phyloP scores from a whole-genome alignment of 2,329 filamentous ascomycete species.

The Penicillium oxalicum region DNA sequence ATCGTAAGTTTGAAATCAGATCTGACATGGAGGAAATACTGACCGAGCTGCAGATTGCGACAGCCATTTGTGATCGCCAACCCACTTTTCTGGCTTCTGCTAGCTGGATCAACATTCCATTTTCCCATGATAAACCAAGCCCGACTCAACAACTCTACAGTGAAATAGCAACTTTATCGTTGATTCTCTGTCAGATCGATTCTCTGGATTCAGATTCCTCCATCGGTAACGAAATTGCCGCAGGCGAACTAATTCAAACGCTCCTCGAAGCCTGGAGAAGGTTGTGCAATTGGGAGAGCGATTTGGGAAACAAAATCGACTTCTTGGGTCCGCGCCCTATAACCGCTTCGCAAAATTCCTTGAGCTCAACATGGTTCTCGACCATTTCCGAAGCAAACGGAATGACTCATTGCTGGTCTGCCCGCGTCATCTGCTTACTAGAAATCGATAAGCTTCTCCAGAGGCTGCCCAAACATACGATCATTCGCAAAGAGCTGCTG shows the following conservation, averaged over 20 bases:
- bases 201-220: not conserved
- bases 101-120: conserved; percentile 30
- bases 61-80: conserved; percentile 25
- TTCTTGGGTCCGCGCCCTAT: not conserved
- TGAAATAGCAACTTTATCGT: not conserved
- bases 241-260: not conserved
- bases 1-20: conserved; percentile 29
- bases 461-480: not conserved
- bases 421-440: conserved; percentile 32
- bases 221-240: not conserved
- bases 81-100: conserved; percentile 27
- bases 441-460: conserved; percentile 18
- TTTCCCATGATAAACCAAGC: conserved; percentile 19
- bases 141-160: conserved; percentile 25
- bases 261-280: not conserved
- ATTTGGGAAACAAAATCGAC: not conserved
- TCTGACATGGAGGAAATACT: conserved; percentile 3
- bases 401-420: conserved; percentile 36
- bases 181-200: conserved; percentile 17
- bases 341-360: not conserved
- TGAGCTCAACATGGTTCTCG: conserved; percentile 25
- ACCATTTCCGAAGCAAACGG: conserved; percentile 36
- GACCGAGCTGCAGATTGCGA: conserved; percentile 5
- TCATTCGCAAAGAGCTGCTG: too few relatives aligned
- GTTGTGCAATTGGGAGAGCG: not conserved